Conservation (phyloP, 2,329 filamentous ascomycete species). For the Volutella citrinella region DNA sequence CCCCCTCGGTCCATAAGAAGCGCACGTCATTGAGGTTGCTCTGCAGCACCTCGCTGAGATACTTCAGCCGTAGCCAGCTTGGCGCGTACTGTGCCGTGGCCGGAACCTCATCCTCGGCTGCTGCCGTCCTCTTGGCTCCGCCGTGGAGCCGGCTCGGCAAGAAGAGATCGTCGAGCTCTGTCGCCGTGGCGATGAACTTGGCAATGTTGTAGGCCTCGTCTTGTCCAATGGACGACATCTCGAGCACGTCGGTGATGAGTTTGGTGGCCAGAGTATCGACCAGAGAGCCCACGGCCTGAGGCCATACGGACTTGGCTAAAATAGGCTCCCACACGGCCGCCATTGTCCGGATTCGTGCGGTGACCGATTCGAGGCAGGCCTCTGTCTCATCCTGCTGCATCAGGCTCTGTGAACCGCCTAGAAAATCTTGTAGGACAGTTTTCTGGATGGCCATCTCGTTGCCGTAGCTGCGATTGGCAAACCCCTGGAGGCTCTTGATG, state of each 20-base stretch:
- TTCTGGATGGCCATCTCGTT: slow-evolving; percentile 60
- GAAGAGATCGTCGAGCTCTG: slow-evolving; percentile 59
- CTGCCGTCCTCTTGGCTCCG: slow-evolving; percentile 18
- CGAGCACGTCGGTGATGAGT: slow-evolving; percentile 59
- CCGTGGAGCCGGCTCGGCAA: slow-evolving; percentile 40
- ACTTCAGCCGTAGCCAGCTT: slow-evolving; percentile 63
- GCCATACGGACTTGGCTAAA: slow-evolving; percentile 59
- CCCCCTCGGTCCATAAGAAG: slow-evolving; percentile 63
- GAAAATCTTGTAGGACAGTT: slow-evolving; percentile 57
- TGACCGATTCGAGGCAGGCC: slow-evolving; percentile 51
- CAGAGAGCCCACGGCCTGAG: slow-evolving; percentile 59
- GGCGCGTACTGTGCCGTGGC: slow-evolving; percentile 59
- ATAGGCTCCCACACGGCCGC: slow-evolving; percentile 57
- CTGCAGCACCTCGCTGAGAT: slow-evolving; percentile 62
- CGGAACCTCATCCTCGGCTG: slow-evolving; percentile 42
- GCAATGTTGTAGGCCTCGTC: slow-evolving; percentile 63
- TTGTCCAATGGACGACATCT: slow-evolving; percentile 58
- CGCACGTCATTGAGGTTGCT: slow-evolving; percentile 63
- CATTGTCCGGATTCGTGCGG: slow-evolving; percentile 50
- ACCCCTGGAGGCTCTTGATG: slow-evolving; percentile 55
- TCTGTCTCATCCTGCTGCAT: slow-evolving; percentile 56
- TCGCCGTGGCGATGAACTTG: slow-evolving; percentile 54
- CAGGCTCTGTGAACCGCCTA: slow-evolving; percentile 59
- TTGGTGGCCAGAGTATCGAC: slow-evolving; percentile 58
- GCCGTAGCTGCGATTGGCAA: slow-evolving; percentile 60